These are phyloP conservation scores for Lantana camara DNA, from an alignment of 257 asterid genomes.

Conservation along the genomic window DNA sequence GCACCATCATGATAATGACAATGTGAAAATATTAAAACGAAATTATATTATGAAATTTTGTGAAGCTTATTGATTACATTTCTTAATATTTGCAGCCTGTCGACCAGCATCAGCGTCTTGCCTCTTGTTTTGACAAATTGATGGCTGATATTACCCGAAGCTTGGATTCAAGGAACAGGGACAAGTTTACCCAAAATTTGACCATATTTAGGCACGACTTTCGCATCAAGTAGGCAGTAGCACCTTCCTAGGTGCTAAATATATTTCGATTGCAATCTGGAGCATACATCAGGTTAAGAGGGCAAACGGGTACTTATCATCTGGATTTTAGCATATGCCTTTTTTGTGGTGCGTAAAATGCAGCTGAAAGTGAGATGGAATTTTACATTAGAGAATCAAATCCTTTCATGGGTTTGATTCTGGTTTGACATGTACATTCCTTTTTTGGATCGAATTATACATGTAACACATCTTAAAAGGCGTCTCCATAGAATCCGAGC, in stretches of 20 bases:
- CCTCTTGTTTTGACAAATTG: constrained; percentile 79
- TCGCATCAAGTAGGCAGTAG: constrained; percentile 89
- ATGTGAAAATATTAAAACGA: too few relatives aligned
- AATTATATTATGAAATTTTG: not conserved
- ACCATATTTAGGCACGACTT: constrained; percentile 80
- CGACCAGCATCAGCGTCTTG: constrained; percentile 88
- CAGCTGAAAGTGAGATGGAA: constrained; percentile 15
- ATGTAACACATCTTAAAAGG: constrained; percentile 15
- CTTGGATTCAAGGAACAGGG: constrained; percentile 94
- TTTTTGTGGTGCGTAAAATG: constrained; percentile 9
- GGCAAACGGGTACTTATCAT: too few relatives aligned
- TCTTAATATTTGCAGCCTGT: constrained; percentile 58
- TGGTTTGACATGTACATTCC: constrained; percentile 15
- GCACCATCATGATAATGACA: too few relatives aligned
- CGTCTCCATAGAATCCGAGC: constrained; percentile 4
- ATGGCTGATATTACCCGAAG: constrained; percentile 79
- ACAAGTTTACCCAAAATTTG: constrained; percentile 90
- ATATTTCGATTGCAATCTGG: constrained; percentile 1
- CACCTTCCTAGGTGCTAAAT: too few relatives aligned
- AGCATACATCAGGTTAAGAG: not conserved
- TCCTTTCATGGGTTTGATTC: constrained; percentile 9
- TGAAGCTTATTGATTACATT: constrained; percentile 20
- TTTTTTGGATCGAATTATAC: not conserved
- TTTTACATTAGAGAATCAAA: constrained; percentile 9
- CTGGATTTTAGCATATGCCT: not conserved